Evolutionary conservation across 179 eudicot species (phyloP), one percentile per base, ranked within the genome.

Genomic region (Gypsophila paniculata): DNA sequence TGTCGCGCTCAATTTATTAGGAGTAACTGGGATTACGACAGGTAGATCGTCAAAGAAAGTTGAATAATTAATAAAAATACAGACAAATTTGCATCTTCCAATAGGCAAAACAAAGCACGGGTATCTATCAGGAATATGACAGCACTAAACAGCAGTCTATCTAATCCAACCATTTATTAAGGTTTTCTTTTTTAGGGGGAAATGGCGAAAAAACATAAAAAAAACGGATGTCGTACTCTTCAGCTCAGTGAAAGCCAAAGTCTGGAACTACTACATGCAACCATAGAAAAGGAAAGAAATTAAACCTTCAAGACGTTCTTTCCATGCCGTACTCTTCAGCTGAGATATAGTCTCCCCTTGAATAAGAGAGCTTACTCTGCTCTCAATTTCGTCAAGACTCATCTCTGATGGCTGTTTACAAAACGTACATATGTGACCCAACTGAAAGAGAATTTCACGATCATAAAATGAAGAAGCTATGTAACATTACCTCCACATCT

Each of bases 281-380:
- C 10, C 19, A 32, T 10, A 72, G 48, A 25, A 67, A 63, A 17
- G 26, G 42, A 53, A 34, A 21, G 8, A 26, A 49, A 39, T 46
- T 62, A 26, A 82, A 95, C 99, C 99, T 95, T 92, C 99, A 74
- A 95, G 96, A 46, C 99, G 84, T 76, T 95, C 99, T 83, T 95
- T 95, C 99, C 99, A 95, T 42, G 81, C 96, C 65, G 96, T 63
- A 80, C 96, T 95, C 86, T 95, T 95, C 78, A 95, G 74, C 62
- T 87, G 96, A 64, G 93, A 61, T 74, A 95, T 79, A 48, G 90
- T 86, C 26, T 95, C 99, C 29, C 75, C 88, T 78, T 85, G 91
- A 58, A 93, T 77, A 71, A 90, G 87, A 68, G 96, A 85, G 60
- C 98, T 91, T 73, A 95, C 51, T 84, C 88, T 84, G 78, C 86